phyloP scores from a whole-genome alignment of 2,329 filamentous ascomycete genomes.

The Fusarium sacchari region DNA sequence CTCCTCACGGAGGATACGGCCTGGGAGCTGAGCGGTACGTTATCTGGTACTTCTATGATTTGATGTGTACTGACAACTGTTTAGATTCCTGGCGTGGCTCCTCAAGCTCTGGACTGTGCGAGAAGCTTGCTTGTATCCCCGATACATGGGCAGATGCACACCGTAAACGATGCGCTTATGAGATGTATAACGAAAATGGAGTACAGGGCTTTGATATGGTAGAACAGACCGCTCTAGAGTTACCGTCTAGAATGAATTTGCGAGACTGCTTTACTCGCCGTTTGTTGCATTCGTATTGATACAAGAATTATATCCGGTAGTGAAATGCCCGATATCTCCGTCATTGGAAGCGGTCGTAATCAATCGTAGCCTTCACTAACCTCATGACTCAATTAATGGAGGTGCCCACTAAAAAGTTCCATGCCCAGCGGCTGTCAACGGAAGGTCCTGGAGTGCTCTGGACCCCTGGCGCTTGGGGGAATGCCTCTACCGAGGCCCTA shows the following conservation, averaged over 20 bases:
- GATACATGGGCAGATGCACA: slow-evolving; percentile 84
- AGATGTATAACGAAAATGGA: slow-evolving; percentile 29
- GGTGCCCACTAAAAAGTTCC: slow-evolving; percentile 25
- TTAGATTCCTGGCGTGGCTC: slow-evolving; percentile 67
- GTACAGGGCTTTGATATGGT: slow-evolving; percentile 23
- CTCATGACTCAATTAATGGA: slow-evolving; percentile 9
- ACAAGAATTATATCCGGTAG: neutral
- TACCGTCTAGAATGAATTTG: slow-evolving; percentile 18
- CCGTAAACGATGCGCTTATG: slow-evolving; percentile 58
- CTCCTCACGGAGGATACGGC: slow-evolving; percentile 92
- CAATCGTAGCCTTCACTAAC: slow-evolving; percentile 1
- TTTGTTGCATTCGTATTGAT: neutral
- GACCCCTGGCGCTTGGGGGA: slow-evolving; percentile 5
- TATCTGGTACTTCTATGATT: neutral
- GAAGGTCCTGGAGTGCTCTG: slow-evolving; percentile 32
- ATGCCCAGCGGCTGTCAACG: slow-evolving; percentile 32
- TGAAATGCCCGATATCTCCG: slow-evolving; percentile 20
- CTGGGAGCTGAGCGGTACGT: slow-evolving; percentile 81
- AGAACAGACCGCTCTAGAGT: slow-evolving; percentile 23
- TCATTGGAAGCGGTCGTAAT: slow-evolving; percentile 6
- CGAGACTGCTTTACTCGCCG: slow-evolving; percentile 24
- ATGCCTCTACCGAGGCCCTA: slow-evolving; percentile 44
- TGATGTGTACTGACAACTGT: slow-evolving; percentile 1
- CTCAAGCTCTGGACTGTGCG: slow-evolving; percentile 72
- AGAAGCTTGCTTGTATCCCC: slow-evolving; percentile 78